phyloP scores from a whole-genome alignment of 495 filamentous ascomycete genomes.

The Aspergillus asperescens region DNA sequence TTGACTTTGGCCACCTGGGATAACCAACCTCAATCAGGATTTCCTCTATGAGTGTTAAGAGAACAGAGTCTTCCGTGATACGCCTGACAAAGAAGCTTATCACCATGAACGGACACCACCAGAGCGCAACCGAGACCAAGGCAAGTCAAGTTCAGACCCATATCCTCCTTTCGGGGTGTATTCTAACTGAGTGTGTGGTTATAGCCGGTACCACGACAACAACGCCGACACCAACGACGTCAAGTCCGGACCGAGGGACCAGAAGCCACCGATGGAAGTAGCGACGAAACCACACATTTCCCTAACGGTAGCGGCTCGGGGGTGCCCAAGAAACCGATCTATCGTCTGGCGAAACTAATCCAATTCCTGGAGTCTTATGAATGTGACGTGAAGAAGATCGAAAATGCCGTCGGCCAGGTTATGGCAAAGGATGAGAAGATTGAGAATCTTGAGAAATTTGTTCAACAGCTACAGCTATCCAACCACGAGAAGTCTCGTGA shows the following conservation, averaged over 20 bases:
- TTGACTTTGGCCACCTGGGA: too few relatives aligned
- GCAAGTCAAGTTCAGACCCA: not conserved
- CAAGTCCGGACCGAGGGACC: not conserved
- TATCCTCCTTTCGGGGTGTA: not conserved
- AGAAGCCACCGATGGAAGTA: not conserved
- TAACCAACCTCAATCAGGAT: too few relatives aligned
- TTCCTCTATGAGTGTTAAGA: too few relatives aligned
- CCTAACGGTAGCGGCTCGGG: not conserved
- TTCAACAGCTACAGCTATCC: not conserved
- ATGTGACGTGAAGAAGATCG: not conserved
- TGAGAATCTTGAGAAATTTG: not conserved
- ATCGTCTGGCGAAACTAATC: not conserved
- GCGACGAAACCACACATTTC: not conserved
- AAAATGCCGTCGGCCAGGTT: not conserved
- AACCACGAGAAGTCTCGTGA: not conserved
- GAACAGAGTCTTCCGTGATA: not conserved
- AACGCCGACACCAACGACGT: not conserved
- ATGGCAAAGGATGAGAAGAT: not conserved
- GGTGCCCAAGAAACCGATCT: not conserved
- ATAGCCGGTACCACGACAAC: not conserved
- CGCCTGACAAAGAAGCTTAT: not conserved
- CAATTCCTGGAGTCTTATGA: not conserved
- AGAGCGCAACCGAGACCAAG: not conserved
- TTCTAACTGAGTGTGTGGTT: not conserved
- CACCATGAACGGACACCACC: not conserved